Base-by-base conservation (phyloP, 345 rosid genomes). In the Hypericum perforatum region DNA sequence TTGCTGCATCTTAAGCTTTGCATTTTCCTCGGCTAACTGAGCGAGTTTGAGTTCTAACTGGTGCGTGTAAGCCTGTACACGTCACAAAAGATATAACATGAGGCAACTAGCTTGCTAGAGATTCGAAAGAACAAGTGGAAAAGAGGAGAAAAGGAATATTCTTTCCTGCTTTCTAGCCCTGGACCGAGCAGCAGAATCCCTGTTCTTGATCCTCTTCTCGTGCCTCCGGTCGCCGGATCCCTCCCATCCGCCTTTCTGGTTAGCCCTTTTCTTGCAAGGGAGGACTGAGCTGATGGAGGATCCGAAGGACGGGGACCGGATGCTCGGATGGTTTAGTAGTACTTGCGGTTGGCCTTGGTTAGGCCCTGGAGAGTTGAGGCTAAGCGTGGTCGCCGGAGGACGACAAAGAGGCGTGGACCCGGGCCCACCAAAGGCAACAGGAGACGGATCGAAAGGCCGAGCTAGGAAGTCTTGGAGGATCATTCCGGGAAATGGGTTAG, bases 121-220 rank as follows among this genome's bases (percentile, higher is more conserved):
- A 22, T 4, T 22, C 32, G 2, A 22, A 22, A 22, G 2, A 22
- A 22, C 32, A 22, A 22, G 32, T 22, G 32, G 32, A 22, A 22
- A 22, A 22, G 32, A 22, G 32, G 32, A 22, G 32, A 22, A 4
- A 22, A 22, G 4, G 4, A 22, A 22, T 1, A 22, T 22, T 22
- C 32, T 14, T 64, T 49, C 87, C 79, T 78, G 87, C 61, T 70
- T 81, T 54, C 81, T 68, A n/a, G 81, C 79, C 37, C 87, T 63
- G 61, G 81, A 81, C 45, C 84, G 74, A 39, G 77, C 81, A 5
- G 87, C 81, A 15, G 87, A 78, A 54, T 81, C 87, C 60, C 87
- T 65, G 63, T 78, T 81, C 70, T 78, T 81, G 53, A 81, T 76
- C 81, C 55, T 59, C 42, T 83, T 74, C 58, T 76, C 71, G n/a